Base-by-base conservation (phyloP, 495 filamentous ascomycete genomes). In the Penicillium riverlandense region DNA sequence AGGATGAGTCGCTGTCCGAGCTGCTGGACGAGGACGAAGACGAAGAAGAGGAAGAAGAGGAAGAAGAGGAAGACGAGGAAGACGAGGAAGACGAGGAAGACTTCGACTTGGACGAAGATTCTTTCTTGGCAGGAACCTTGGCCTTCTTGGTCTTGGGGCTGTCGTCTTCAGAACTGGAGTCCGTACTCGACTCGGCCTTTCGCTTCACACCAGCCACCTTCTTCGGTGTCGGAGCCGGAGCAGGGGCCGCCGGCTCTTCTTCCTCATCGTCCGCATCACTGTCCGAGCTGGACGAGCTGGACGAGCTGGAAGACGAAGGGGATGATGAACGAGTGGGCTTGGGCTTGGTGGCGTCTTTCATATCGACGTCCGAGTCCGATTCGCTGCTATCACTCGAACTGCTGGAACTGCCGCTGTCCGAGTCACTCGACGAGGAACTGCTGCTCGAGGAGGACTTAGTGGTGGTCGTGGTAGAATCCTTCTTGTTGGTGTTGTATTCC, bases 241-340 rank as follows among this genome's bases (percentile, higher is more conserved):
- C 37, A 22, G 67, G 52, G 34, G 66, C 50, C 11, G 56, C 53
- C 40, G 62, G 53, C 6, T 59, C 57, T 44, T 83, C 77, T 34
- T 82, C 73, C 50, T 76, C 76, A 38, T 78, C 78, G 48, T 84
- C 79, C 11, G 74, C 74, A 40, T 83, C 79, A 55, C 76, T 82
- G 29, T 82, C 79, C 28, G 77, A 82, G 44, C 66, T 71, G 34
- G 69, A 77, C 2, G 67, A 70, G 27, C 70, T 69, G 29, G 63
- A 69, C 3, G 61, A 22, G 22, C 22, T 22, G 22, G 22, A 66
- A 9, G 67, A 66, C n/a, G 64, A 65, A 34, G 68, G 61, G 41
- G 73, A 64, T 7, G 66, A 57, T 6, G 63, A 57, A 35, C 49
- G 51, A 13, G 44, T 44, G 7, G 51, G 27, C 47, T 58, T 63